Base-by-base conservation (phyloP, 106 monocot genomes). In the Amphibolis antarctica region DNA sequence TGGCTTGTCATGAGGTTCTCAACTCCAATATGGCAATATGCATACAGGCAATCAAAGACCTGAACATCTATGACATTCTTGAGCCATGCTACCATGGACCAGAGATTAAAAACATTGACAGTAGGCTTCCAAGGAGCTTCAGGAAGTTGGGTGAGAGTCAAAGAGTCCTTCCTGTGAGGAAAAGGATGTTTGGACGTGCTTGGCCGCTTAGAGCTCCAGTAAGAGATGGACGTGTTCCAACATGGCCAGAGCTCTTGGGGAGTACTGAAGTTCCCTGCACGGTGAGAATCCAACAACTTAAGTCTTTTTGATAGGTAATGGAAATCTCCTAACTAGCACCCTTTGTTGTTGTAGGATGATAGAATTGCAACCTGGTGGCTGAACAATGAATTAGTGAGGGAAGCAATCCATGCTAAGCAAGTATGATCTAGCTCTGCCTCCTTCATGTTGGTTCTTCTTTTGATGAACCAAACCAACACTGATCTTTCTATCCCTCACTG, bases 181-280 rank as follows among this genome's bases (percentile, higher is more conserved):
- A 81, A 74, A 86, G 93, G 71, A 89, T 94, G 70, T 83, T 86
- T 76, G 93, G 93, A 12, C 93, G 89, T 53, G 70, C 93, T 59
- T 94, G 89, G 93, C 93, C 93, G 59, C 51, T 83, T 17, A 81
- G 89, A 77, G 93, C 93, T 69, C 73, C 83, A 43, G 89, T 94
- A 7, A 81, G 59, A 78, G 83, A 80, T 30, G 93, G 93, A 42
- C 89, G 69, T 52, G 86, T 94, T 63, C 93, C 89, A 43, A 78
- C 89, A 57, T 94, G 93, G 93, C 81, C 77, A 54, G 93, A 94
- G 60, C 76, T 93, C 4, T 43, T 57, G 20, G 85, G 77, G 20
- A 66, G 65, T 15, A 60, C 27, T n/a, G 44, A 43, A 62, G 83
- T 86, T 71, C 89, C 83, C 47, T 94, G 94, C 71, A 89, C 56